phyloP scores from a whole-genome alignment of 176 grass and related monocot species.

The Dendrocalamus sinicus region DNA sequence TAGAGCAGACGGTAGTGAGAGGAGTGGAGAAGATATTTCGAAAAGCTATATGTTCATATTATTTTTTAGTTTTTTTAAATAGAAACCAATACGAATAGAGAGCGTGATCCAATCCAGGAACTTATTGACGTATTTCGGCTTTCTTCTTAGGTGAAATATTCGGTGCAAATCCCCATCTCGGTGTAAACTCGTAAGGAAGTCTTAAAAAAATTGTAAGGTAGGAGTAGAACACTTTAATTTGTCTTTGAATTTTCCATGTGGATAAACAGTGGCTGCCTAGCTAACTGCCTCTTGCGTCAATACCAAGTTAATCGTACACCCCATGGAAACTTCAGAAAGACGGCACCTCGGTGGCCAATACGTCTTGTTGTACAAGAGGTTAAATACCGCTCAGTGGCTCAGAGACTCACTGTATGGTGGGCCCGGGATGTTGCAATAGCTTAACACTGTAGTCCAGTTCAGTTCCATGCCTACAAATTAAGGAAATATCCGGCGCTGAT shows the following conservation, averaged over 20 bases:
- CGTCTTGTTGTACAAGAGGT: background rate
- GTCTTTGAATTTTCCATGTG: background rate
- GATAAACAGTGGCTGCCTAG: background rate
- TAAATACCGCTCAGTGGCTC: background rate
- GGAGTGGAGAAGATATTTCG: too few species aligned
- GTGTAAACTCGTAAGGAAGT: background rate
- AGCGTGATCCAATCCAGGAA: background rate
- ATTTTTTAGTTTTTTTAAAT: too few species aligned
- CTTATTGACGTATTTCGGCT: background rate
- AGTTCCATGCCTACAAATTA: too few species aligned
- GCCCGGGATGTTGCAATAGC: background rate
- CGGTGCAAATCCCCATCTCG: background rate
- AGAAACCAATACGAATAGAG: too few species aligned
- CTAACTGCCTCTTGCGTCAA: background rate
- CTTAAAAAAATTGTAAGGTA: background rate
- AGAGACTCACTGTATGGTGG: background rate
- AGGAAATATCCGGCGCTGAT: too few species aligned
- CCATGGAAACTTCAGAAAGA: background rate
- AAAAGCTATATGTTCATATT: too few species aligned
- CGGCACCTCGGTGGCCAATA: background rate
- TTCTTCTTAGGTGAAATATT: too few species aligned
- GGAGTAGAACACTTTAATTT: background rate
- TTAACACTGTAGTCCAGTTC: too few species aligned
- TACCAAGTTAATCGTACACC: background rate
- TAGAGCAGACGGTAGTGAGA: too few species aligned